Percentiles rank a stretch among this genome's conserved stretches.
These are phyloP conservation scores for Rhodotorula kratochvilovae DNA, from an alignment of 768 basidiomycete genomes.

Conservation along the genomic window DNA sequence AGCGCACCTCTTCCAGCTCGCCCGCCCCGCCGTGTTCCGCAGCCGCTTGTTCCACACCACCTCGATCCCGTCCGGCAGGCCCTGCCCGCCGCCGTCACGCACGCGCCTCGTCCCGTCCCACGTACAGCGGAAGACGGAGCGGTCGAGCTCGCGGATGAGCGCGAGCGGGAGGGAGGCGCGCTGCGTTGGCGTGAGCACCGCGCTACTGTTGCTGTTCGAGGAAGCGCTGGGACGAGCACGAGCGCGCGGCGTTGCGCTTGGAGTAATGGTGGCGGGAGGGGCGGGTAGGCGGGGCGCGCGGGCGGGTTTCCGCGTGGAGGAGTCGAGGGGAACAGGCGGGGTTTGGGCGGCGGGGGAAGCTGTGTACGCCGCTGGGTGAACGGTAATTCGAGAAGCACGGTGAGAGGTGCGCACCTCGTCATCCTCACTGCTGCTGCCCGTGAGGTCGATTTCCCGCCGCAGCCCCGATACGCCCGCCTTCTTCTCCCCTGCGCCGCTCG, in stretches of 20 bases:
- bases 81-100: not conserved
- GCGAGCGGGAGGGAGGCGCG: conserved; percentile 15
- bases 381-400: too few relatives aligned
- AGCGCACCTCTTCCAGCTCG: conserved; percentile 44
- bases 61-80: conserved; percentile 42
- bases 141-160: conserved; percentile 31
- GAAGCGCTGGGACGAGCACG: not conserved
- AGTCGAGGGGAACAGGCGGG: not conserved
- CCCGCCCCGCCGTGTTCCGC: conserved; percentile 50
- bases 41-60: conserved; percentile 49
- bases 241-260: not conserved
- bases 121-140: conserved; percentile 24
- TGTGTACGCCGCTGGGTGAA: too few relatives aligned
- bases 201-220: not conserved
- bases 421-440: conserved; percentile 24
- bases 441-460: conserved; percentile 18
- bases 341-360: not conserved
- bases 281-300: not conserved
- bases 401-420: not conserved
- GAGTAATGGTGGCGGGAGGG: not conserved
- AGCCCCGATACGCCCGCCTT: not conserved
- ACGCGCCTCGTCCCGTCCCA: conserved; percentile 9
- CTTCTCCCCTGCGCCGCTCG: not conserved
- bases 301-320: not conserved
- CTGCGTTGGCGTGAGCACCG: conserved; percentile 6